A percentile compares a stretch with the other conserved stretches of the same genome.
Conservation (phyloP, 2,329 filamentous ascomycete species). For the Fusarium drepaniforme region DNA sequence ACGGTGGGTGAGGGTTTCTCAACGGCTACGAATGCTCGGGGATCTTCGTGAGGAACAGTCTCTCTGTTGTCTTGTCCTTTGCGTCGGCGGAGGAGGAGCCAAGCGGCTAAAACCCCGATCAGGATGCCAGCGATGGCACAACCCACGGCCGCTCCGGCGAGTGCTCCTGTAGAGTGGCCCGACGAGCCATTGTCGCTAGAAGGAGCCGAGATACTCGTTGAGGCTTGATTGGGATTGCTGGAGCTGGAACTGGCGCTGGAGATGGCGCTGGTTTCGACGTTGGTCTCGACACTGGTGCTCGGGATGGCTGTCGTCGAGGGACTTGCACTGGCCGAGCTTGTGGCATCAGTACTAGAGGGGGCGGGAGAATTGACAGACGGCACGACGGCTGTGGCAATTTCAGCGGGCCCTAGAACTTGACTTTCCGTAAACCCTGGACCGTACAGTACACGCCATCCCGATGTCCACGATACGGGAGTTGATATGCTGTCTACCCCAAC, state of each 20-base stretch:
- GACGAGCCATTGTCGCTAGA: neutral
- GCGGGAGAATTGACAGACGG: neutral
- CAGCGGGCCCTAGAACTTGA: neutral
- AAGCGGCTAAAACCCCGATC: neutral
- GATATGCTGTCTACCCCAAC: neutral
- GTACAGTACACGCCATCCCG: neutral
- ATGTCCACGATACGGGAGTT: neutral
- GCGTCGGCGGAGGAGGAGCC: neutral
- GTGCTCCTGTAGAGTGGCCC: neutral
- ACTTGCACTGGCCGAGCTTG: neutral
- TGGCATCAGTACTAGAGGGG: neutral
- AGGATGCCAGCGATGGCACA: neutral
- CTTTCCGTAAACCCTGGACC: rapidly evolving
- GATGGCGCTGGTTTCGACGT: neutral
- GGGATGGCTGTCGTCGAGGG: neutral
- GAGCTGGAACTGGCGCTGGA: neutral
- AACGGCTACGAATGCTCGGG: neutral
- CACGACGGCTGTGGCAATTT: too few relatives aligned
- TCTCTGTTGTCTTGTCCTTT: neutral
- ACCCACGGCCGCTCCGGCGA: neutral
- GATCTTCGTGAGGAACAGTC: neutral
- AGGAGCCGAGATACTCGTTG: neutral
- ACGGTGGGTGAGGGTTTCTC: neutral
- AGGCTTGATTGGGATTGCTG: neutral
- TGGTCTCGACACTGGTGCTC: neutral